Evolutionary conservation across 2,329 filamentous ascomycete genomes (phyloP), one percentile per base, ranked within the genome.

Genomic region (Exophiala oligosperma): DNA sequence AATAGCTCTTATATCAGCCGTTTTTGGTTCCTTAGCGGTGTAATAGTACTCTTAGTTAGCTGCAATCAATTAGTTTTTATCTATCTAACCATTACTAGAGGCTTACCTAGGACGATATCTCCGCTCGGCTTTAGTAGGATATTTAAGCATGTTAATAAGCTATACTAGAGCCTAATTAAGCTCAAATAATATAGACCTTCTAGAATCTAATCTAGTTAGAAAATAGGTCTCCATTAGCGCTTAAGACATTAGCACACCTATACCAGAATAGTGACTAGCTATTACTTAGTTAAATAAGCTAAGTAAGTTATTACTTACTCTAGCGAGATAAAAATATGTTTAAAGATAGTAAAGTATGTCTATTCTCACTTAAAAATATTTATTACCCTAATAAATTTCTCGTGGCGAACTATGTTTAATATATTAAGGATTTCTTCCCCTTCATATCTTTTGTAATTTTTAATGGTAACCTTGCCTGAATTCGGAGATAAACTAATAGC

Each of bases 21-120:
- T 46, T 7, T 46, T 24, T 17, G 43, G 43, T 54, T 17, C 52
- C 8, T 29, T 8, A 6, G 11, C 17, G 41, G 23, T 48, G 28
- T 14, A 26, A 28, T 12, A 47, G 23, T 28, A 48, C 35, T 46
- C 38, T 48, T 47, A 38, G 17, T 56, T 55, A n/a, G 57, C 59
- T 62, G 47, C 44, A 38, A 43, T 51, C 43, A 12, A n/a, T 46
- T n/a, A 23, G 43, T 46, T 46, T n/a, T 23, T 23, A 46, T 11
- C 14, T 17, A 46, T 21, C 14, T 23, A n/a, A 24, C 43, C 43
- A 24, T 37, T 28, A 58, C 49, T 59, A 3, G 28, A 35, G 11
- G 57, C 38, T 40, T 55, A 71, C 68, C 52, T 54, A 72, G 70
- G 50, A 71, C 67, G 24, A 72, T 62, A 6, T 61, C 47, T 17